Evolutionary conservation across 805 yeast species (phyloP).

Genomic region (Clavispora carvajalis): DNA sequence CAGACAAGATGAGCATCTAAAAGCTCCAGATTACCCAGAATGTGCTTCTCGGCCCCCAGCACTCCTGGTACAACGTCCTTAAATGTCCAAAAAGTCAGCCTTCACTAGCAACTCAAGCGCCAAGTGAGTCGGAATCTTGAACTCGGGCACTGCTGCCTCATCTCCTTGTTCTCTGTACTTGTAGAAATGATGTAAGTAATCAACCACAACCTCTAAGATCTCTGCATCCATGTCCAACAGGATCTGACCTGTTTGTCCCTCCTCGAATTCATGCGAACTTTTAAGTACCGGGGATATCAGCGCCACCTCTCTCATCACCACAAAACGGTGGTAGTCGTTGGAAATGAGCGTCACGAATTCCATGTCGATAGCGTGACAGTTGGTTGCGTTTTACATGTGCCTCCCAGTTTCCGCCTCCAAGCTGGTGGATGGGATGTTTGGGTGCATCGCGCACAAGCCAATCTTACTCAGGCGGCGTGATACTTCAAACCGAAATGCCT

Average conservation of each 20-base stretch:
- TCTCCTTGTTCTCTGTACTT: slow-evolving; percentile 56
- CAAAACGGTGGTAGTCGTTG: slow-evolving; percentile 60
- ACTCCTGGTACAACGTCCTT: not conserved
- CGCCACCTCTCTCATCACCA: slow-evolving; percentile 70
- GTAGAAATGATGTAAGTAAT: slow-evolving; percentile 71
- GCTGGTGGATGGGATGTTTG: not conserved
- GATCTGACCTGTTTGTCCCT: slow-evolving; percentile 57
- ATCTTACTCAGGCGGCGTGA: not conserved
- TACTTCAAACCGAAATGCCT: slow-evolving; percentile 6
- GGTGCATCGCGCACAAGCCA: not conserved
- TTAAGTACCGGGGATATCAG: slow-evolving; percentile 54
- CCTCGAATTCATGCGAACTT: slow-evolving; percentile 48
- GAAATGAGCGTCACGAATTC: slow-evolving; percentile 62
- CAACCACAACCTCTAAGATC: slow-evolving; percentile 73
- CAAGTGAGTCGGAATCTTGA: slow-evolving; percentile 89
- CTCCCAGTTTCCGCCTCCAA: not conserved
- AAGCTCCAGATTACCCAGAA: too few species aligned
- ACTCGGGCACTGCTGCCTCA: slow-evolving; percentile 66
- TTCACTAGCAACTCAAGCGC: slow-evolving; percentile 89
- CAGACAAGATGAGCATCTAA: too few species aligned
- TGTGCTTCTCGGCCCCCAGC: too few species aligned
- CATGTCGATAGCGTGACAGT: not conserved
- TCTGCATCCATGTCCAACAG: slow-evolving; percentile 62
- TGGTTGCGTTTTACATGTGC: not conserved
- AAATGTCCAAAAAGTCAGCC: slow-evolving; percentile 81